Evolutionary conservation across 352 stramenopile species (phyloP).

Genomic region (Aphanomyces astaci): DNA sequence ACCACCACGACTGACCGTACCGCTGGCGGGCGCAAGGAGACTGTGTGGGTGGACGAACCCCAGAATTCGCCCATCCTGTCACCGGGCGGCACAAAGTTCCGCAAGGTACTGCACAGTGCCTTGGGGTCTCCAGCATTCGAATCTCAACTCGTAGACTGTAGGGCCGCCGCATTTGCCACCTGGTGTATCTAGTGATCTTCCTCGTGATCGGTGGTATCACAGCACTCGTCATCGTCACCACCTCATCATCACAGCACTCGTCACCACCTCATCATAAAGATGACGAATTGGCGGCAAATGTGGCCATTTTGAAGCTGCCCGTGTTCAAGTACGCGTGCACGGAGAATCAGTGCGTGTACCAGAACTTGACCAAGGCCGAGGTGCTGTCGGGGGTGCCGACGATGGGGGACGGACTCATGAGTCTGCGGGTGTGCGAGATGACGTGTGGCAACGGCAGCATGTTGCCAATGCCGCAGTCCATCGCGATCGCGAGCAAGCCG

Average conservation of each 20-base stretch:
- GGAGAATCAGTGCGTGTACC: background rate
- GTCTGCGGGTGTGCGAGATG: constrained; percentile 22
- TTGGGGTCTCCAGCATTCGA: background rate
- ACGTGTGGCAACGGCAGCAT: constrained; percentile 16
- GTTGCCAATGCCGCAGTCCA: background rate
- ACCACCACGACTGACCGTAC: background rate
- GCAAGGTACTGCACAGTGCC: background rate
- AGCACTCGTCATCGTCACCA: background rate
- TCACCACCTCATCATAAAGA: background rate
- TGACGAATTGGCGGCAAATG: background rate
- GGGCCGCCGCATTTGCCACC: background rate
- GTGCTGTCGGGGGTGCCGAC: background rate
- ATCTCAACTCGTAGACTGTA: background rate
- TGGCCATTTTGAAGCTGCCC: background rate
- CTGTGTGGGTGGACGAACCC: background rate
- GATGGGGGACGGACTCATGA: background rate
- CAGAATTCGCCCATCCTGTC: background rate
- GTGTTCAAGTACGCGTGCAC: constrained; percentile 6
- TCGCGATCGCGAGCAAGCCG: background rate
- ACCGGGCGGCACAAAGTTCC: background rate
- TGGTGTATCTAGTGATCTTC: background rate
- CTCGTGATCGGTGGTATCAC: background rate
- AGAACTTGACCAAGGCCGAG: constrained; percentile 12
- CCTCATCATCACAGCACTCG: background rate
- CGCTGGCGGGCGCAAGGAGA: background rate